Base-by-base conservation (phyloP, 1,284 basidiomycete genomes). In the Wallemia ichthyophaga region DNA sequence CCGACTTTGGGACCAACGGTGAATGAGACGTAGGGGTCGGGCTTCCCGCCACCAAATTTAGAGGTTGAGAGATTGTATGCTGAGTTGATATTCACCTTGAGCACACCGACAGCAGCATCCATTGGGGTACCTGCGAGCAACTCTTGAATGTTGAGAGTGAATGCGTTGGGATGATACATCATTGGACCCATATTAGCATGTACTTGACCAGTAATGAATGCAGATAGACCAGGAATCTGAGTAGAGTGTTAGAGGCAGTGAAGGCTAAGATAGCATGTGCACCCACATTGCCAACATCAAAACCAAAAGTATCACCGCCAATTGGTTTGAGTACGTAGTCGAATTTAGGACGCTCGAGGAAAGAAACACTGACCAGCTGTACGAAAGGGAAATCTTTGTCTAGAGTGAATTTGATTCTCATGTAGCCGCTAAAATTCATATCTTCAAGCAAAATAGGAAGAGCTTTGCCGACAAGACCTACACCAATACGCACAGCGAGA, bases 311-410 rank as follows among this genome's bases (percentile, higher is more conserved):
- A 60, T 92, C 87, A 27, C 89, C 91, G 62, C 89, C 89, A 60
- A 98, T 75, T 7, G 92, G 92, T 70, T 98, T 96, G 61, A 98
- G 76, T 15, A 86, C 86, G 67, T 88, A 98, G 71, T 95, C 92
- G 64, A 98, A 83, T n/a, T 78, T 74, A 0, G 94, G 94, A 64
- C 83, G 84, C 69, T 89, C 82, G 72, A 94, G 74, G 72, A 99
- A 96, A 63, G 79, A 84, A 62, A 95, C 67, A 67, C 94, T 88
- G 62, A 91, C 81, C 15, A 82, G 73, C 71, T 88, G 83, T 48
- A 92, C 75, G 66, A 98, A 92, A 5, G 94, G 94, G 70, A 92
- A 96, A 67, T 82, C 83, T 63, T 79, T 77, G 79, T 91, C 86
- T 61, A 95, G 73, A 72, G 91, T 91, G 74, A 94, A 74, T 63